phyloP scores from a whole-genome alignment of 192 early-diverging fungal species.

The Polychytrium aggregatum region DNA sequence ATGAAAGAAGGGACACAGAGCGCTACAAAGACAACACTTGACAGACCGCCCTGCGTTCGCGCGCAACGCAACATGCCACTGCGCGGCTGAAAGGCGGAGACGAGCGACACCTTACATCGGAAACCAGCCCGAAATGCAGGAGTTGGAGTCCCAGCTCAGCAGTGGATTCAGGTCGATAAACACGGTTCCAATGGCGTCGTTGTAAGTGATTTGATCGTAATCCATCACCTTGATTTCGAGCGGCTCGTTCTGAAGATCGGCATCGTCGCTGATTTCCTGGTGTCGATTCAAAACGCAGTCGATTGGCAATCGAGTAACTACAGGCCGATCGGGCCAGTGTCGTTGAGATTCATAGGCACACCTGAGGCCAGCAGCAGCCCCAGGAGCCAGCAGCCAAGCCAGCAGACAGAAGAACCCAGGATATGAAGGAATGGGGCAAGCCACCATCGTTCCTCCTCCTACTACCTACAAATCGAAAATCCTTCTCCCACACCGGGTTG shows the following conservation, averaged over 20 bases:
- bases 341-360: no score
- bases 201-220: conserved; percentile 57
- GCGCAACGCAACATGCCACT: no score
- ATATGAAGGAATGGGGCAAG: no score
- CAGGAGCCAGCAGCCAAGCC: no score
- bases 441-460: no score
- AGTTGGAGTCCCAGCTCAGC: conserved; percentile 49
- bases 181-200: conserved; percentile 68
- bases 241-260: conserved; percentile 71
- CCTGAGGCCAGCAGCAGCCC: no score
- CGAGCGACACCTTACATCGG: conserved; percentile 41
- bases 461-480: conserved; percentile 51
- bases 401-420: no score
- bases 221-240: conserved; percentile 68
- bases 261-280: conserved; percentile 60
- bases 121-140: conserved; percentile 66
- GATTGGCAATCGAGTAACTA: no score
- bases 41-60: no score
- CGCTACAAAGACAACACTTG: no score
- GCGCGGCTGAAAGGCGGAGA: not conserved
- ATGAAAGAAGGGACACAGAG: no score
- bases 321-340: no score
- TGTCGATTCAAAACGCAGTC: not conserved
- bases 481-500: conserved; percentile 75
- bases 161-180: conserved; percentile 70